Conservation (phyloP, 2,329 filamentous ascomycete genomes). For the Pseudocercospora fuligena region DNA sequence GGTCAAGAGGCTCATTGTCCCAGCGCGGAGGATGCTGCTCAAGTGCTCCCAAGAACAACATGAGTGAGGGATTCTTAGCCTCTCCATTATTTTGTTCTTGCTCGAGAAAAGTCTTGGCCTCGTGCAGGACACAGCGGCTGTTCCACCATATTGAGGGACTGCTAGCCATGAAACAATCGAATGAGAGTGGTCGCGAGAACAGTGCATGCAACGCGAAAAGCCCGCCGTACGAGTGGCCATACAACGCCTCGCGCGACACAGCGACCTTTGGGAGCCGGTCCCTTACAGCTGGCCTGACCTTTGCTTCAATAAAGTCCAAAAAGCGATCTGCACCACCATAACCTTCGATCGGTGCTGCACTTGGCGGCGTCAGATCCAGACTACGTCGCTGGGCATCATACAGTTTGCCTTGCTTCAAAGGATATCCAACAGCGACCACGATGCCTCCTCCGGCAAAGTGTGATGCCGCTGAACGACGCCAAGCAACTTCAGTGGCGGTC, state of each 20-base stretch:
- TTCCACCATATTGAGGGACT: constrained; percentile 4
- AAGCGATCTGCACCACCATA: constrained; percentile 1
- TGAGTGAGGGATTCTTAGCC: not conserved
- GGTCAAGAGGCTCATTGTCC: not conserved
- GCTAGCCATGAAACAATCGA: constrained; percentile 1
- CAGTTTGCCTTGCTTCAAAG: not conserved
- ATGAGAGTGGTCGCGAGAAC: not conserved
- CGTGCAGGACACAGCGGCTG: not conserved
- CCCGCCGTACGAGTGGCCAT: not conserved
- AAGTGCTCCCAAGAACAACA: not conserved
- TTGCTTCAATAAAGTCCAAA: not conserved
- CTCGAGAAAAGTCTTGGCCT: not conserved
- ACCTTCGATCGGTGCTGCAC: not conserved
- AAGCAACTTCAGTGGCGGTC: not conserved
- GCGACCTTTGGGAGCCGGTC: not conserved
- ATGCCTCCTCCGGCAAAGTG: not conserved
- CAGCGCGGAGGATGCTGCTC: not conserved
- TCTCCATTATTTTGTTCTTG: not conserved
- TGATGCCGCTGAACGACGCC: not conserved
- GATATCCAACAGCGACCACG: not conserved
- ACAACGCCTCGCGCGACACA: not conserved
- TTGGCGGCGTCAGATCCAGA: not conserved
- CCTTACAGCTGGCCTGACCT: not conserved
- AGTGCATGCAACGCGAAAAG: not conserved
- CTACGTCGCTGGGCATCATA: not conserved